phyloP scores from a whole-genome alignment of 2,329 filamentous ascomycete genomes.

The Monilinia vaccinii-corymbosi region DNA sequence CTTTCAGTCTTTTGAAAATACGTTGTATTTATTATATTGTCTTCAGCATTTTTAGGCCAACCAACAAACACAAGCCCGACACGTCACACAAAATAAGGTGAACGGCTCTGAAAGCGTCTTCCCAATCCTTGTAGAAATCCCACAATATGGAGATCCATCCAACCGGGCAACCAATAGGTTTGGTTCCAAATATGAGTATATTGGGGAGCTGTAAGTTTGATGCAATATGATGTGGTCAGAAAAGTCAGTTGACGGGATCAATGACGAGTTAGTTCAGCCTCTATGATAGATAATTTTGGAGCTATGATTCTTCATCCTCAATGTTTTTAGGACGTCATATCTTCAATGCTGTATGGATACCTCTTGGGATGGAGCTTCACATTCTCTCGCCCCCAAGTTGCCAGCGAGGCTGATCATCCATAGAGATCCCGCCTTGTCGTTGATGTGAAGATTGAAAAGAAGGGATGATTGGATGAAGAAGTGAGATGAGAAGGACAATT shows the following conservation, averaged over 20 bases:
- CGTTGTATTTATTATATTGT: neutral
- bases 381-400: neutral
- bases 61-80: neutral
- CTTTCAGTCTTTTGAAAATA: neutral
- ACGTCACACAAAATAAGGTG: constrained; percentile 1
- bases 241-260: neutral
- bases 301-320: neutral
- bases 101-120: neutral
- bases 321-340: too few species aligned
- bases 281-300: neutral
- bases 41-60: neutral
- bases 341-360: neutral
- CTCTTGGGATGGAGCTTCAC: neutral
- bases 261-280: neutral
- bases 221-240: neutral
- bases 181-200: neutral
- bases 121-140: neutral
- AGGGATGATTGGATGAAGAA: too few species aligned
- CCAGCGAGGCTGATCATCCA: neutral
- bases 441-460: too few species aligned
- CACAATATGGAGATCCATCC: neutral
- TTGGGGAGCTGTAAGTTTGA: neutral
- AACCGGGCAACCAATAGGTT: neutral
- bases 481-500: too few species aligned
- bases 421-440: too few species aligned